Evolutionary conservation across 768 basidiomycete genomes (phyloP).

Genomic region (Termitomyces eurrhizus): DNA sequence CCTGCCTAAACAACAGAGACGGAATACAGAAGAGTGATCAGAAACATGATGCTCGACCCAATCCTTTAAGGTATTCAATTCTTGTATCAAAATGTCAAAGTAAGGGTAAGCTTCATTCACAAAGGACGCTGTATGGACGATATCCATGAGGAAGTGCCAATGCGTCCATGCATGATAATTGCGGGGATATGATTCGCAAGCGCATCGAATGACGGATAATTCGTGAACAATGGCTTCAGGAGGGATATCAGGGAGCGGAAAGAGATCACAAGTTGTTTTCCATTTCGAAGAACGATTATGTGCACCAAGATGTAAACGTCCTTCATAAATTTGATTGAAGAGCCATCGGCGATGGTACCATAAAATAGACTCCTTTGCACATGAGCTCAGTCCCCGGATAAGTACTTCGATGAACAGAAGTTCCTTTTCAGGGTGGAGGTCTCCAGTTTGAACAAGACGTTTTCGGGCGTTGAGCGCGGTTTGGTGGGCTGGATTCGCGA

Average conservation of each 20-base stretch:
- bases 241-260: constrained; percentile 30
- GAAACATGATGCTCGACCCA: constrained; percentile 68
- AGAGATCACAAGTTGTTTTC: constrained; percentile 22
- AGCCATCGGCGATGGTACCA: constrained; percentile 76
- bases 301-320: constrained; percentile 8
- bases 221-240: constrained; percentile 39
- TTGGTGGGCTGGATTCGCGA: constrained; percentile 67
- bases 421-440: constrained; percentile 40
- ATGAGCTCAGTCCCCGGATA: constrained; percentile 47
- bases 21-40: constrained; percentile 64
- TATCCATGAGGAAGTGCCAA: constrained; percentile 45
- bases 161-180: constrained; percentile 77
- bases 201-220: constrained; percentile 39
- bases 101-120: constrained; percentile 20
- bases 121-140: constrained; percentile 18
- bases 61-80: constrained; percentile 30
- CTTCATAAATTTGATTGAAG: constrained; percentile 30
- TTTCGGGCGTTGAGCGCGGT: constrained; percentile 65
- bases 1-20: constrained; percentile 38
- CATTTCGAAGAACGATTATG: constrained; percentile 14
- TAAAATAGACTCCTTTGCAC: constrained; percentile 60
- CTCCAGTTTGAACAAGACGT: constrained; percentile 36
- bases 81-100: constrained; percentile 32
- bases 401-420: constrained; percentile 42
- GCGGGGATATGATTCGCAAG: constrained; percentile 62